Conservation (phyloP, 768 basidiomycete species). For the Hortiboletus campestris region DNA sequence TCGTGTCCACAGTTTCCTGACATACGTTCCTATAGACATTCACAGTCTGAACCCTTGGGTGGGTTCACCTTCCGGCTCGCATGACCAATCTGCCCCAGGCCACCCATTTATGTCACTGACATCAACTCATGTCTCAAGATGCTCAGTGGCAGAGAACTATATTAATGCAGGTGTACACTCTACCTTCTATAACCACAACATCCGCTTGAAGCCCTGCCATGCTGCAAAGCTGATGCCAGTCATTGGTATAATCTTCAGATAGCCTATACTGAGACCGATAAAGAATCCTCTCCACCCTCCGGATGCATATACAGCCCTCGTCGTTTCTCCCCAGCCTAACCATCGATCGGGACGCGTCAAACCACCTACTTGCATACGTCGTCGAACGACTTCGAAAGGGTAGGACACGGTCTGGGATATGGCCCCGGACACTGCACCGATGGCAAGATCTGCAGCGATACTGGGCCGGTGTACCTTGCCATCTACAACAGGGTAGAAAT, state of each 20-base stretch:
- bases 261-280: conserved; percentile 88
- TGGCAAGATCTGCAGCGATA: conserved; percentile 65
- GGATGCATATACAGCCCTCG: conserved; percentile 57
- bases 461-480: conserved; percentile 39
- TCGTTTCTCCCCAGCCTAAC: conserved; percentile 77
- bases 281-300: conserved; percentile 89
- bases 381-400: conserved; percentile 89
- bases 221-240: conserved; percentile 87
- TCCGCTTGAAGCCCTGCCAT: conserved; percentile 60
- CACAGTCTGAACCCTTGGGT: too few relatives aligned
- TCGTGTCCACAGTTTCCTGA: too few relatives aligned
- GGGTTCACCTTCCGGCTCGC: too few relatives aligned
- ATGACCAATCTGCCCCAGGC: background rate
- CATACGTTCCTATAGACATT: too few relatives aligned
- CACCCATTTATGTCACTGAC: background rate
- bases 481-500: conserved; percentile 47
- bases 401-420: conserved; percentile 89
- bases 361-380: conserved; percentile 95
- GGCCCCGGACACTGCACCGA: conserved; percentile 85
- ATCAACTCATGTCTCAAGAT: background rate
- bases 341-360: conserved; percentile 73
- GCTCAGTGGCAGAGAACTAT: background rate
- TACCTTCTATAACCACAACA: conserved; percentile 28
- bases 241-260: conserved; percentile 94
- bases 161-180: conserved; percentile 3